These are phyloP conservation scores for Sporisorium reilianum DNA, from an alignment of 1,284 basidiomycete genomes.

Conservation along the genomic window DNA sequence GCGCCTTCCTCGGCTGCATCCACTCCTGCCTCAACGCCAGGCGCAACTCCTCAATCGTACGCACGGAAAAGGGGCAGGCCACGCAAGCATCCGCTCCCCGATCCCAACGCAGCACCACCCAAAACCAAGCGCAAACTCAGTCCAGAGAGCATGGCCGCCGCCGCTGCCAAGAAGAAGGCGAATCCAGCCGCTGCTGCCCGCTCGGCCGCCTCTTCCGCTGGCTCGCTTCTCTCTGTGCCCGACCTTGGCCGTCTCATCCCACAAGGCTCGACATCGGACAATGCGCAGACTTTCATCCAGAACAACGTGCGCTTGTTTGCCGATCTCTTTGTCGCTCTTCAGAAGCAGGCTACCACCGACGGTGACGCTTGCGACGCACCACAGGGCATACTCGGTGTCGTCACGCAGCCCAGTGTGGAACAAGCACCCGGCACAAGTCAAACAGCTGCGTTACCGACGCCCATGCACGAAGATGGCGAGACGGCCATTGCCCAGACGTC, in stretches of 20 bases:
- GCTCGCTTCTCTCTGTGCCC: conserved; percentile 37
- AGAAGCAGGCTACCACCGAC: conserved; percentile 46
- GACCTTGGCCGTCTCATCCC: conserved; percentile 51
- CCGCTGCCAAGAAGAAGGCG: conserved; percentile 24
- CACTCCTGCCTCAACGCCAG: conserved; percentile 32
- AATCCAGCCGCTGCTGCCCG: conserved; percentile 26
- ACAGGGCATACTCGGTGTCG: not conserved
- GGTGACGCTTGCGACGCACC: conserved; percentile 11
- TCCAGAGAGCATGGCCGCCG: conserved; percentile 16
- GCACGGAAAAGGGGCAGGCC: conserved; percentile 40
- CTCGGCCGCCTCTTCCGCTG: conserved; percentile 31
- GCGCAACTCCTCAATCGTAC: conserved; percentile 28
- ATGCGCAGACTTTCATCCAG: conserved; percentile 42
- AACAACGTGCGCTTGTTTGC: conserved; percentile 46
- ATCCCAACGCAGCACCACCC: conserved; percentile 26
- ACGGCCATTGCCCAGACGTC: not conserved
- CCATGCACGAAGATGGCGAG: not conserved
- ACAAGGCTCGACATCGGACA: conserved; percentile 36
- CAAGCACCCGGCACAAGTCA: not conserved
- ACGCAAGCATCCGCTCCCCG: conserved; percentile 46
- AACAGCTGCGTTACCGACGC: not conserved
- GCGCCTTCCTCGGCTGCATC: conserved; percentile 33
- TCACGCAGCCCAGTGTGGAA: conserved; percentile 1
- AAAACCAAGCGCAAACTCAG: conserved; percentile 39
- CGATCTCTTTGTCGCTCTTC: conserved; percentile 50